These are phyloP conservation scores for Hirschfeldia incana DNA, from an alignment of 345 rosid genomes.

Conservation along the genomic window DNA sequence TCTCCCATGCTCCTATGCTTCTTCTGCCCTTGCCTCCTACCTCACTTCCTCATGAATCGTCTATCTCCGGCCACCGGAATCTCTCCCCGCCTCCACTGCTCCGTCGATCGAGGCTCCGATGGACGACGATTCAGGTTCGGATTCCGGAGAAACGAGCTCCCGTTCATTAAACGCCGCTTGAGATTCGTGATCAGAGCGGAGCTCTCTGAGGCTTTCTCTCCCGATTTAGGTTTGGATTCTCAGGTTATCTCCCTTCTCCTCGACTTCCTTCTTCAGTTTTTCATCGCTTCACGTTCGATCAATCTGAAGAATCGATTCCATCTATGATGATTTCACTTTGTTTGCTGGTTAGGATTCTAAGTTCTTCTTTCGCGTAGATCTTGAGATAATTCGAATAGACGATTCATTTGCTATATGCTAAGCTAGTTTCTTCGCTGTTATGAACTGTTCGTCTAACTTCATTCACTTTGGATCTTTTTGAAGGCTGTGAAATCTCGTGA, in stretches of 20 bases:
- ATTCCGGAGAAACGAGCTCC: conserved; percentile 41
- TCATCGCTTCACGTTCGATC: background rate
- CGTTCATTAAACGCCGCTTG: conserved; percentile 39
- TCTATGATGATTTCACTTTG: background rate
- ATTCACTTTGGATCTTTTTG: conserved; percentile 35
- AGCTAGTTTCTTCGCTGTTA: background rate
- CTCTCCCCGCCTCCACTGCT: conserved; percentile 33
- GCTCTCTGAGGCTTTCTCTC: conserved; percentile 58
- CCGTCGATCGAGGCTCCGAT: conserved; percentile 32
- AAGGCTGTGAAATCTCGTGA: conserved; percentile 58
- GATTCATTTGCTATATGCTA: too few species aligned
- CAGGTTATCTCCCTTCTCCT: conserved; percentile 48
- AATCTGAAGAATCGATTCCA: background rate
- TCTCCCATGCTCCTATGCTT: conserved; percentile 59
- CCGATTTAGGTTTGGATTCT: conserved; percentile 67
- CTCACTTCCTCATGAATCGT: conserved; percentile 48
- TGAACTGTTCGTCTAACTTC: conserved; percentile 26
- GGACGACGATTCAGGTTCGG: conserved; percentile 29
- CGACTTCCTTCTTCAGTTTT: background rate
- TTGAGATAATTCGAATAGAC: background rate
- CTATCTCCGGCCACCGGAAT: conserved; percentile 55
- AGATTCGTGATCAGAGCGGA: conserved; percentile 60
- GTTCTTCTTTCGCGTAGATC: background rate
- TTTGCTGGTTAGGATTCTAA: background rate
- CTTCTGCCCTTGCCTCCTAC: conserved; percentile 50